Conservation (phyloP, 2,329 filamentous ascomycete genomes). For the Coniella vitis region DNA sequence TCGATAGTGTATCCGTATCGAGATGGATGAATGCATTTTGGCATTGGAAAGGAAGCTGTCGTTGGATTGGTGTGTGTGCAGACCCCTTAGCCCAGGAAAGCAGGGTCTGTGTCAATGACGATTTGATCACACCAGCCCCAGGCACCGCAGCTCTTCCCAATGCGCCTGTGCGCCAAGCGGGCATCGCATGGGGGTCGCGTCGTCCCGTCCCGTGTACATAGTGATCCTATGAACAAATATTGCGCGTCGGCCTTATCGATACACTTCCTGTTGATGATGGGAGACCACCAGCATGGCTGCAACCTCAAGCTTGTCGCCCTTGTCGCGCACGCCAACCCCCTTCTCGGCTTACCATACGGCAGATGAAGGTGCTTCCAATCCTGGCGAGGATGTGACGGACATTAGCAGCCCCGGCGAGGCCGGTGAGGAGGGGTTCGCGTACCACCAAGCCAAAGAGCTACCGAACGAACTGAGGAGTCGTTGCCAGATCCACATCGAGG, state of each 20-base stretch:
- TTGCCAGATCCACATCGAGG: constrained; percentile 67
- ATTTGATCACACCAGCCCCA: no score
- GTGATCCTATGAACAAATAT: background rate
- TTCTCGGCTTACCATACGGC: constrained; percentile 10
- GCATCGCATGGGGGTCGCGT: no score
- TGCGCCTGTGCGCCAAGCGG: no score
- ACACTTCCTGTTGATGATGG: background rate
- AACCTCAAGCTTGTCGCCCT: constrained; percentile 22
- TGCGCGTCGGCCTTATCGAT: background rate
- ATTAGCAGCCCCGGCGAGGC: constrained; percentile 19
- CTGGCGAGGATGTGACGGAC: constrained; percentile 6
- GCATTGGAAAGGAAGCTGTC: no score
- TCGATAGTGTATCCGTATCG: no score
- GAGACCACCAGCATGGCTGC: constrained; percentile 19
- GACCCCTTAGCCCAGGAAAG: no score
- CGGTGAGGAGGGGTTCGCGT: constrained; percentile 22
- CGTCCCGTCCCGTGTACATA: no score
- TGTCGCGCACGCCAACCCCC: constrained; percentile 20
- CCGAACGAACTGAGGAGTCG: constrained; percentile 60
- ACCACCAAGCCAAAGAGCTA: constrained; percentile 48
- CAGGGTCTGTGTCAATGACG: no score
- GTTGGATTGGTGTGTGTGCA: no score
- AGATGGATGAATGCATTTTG: no score
- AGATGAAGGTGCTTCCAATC: constrained; percentile 3
- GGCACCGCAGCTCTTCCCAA: no score